Base-by-base conservation (phyloP, 192 early-diverging fungal genomes). In the Backusella australiensis region DNA sequence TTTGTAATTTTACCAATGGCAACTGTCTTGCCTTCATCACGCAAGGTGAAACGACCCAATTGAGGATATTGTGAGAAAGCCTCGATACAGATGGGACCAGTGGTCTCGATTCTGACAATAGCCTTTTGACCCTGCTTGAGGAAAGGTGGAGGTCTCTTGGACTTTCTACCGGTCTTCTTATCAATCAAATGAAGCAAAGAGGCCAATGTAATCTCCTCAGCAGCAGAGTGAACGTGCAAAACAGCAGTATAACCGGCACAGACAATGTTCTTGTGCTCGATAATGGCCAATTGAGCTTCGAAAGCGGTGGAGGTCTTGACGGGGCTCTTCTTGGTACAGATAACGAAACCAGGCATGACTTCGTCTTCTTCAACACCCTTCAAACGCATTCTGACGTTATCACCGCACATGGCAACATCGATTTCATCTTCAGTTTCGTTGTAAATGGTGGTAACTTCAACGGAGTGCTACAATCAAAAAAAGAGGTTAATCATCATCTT, bases 11-110 rank as follows among this genome's bases (percentile, higher is more conserved):
- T 96, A 75, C 98, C 98, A 72, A 99, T 93, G 38, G 97, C 98
- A 81, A 96, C 90, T n/a, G 95, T 96, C 80, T 91, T 91, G 75
- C 95, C 96, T 88, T 99, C 97, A 79, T 98, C 97, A 77, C 98
- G 93, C 34, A 99, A 87, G n/a, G 97, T 99, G 85, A 99, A 99
- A 66, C 98, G 91, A 46, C 98, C 98, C 11, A 99, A 83, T 78
- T 97, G 96, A 52, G 94, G 92, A 72, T 94, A 92, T 29, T 95
- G 93, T 19, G 86, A 86, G 84, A 92, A 99, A 34, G 90, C 86
- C 81, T 99, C 98, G 11, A 97, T 83, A 76, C 96, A 97, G 23
- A 98, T 83, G 11, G 93, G 86, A 68, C 90, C 89, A 66, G 85
- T 71, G 19, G 90, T 88, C 83, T 96, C 93, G 59, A 99, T 90